Evolutionary conservation across 192 early-diverging fungal genomes (phyloP).

Genomic region (Backusella mclennaniae): DNA sequence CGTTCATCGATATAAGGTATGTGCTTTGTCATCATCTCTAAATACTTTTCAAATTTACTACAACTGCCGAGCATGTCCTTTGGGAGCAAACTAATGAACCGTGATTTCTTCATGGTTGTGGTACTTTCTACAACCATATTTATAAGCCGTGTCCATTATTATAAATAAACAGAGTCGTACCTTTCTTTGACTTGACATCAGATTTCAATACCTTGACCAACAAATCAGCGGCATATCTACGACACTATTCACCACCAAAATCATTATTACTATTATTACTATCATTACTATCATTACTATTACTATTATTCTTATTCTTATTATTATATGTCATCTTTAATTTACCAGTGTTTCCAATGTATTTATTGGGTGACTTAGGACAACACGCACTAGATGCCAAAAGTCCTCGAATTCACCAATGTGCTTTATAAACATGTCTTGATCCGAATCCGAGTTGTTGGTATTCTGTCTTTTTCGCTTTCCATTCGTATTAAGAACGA

Average conservation of each 20-base stretch:
- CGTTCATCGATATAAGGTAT: not conserved
- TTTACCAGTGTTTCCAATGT: not conserved
- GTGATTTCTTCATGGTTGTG: not conserved
- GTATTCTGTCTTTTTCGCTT: not conserved
- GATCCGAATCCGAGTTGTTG: not conserved
- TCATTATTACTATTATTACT: no score
- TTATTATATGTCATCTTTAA: not conserved
- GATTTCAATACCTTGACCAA: not conserved
- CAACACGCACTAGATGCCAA: not conserved
- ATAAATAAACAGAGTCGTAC: not conserved
- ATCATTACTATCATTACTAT: no score
- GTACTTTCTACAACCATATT: not conserved
- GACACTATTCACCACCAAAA: not conserved
- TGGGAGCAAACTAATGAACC: not conserved
- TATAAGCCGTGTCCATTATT: not conserved
- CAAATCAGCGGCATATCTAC: not conserved
- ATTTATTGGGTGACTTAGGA: not conserved
- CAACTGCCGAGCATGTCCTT: not conserved
- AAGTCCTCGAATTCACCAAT: not conserved
- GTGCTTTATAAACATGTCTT: not conserved
- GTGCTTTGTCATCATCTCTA: not conserved
- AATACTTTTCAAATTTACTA: not conserved
- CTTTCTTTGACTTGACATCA: not conserved
- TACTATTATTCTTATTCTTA: no score
- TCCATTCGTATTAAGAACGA: not conserved